Conservation (phyloP, 1,139 yeast genomes). For the Hyphopichia khmerensis region DNA sequence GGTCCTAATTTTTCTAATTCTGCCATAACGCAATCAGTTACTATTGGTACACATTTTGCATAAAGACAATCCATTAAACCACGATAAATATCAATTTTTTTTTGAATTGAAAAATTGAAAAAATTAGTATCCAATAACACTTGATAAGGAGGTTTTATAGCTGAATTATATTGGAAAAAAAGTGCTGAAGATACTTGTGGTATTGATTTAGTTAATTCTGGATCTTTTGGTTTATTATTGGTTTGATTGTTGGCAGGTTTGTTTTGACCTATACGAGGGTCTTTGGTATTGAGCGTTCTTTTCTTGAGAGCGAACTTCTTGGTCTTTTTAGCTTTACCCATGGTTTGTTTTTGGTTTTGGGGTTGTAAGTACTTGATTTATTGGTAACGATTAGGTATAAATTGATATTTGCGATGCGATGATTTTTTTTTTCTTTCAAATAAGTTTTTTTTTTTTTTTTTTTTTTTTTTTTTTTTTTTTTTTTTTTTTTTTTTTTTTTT, state of each 20-base stretch:
- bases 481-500: background rate
- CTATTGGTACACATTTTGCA: constrained; percentile 93
- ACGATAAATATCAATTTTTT: constrained; percentile 85
- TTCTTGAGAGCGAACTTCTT: constrained; percentile 94
- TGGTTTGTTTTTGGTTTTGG: constrained; percentile 18
- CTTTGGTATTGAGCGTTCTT: constrained; percentile 73
- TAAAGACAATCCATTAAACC: constrained; percentile 95
- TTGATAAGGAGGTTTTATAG: constrained; percentile 96
- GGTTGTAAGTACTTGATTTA: too few species aligned
- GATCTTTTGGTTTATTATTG: constrained; percentile 43
- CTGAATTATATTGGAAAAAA: constrained; percentile 90
- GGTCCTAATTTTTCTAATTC: constrained; percentile 96
- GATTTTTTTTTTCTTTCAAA: background rate
- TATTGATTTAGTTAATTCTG: constrained; percentile 77
- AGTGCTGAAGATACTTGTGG: constrained; percentile 97
- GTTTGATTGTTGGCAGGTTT: constrained; percentile 9
- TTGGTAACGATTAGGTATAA: too few species aligned
- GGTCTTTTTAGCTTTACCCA: constrained; percentile 96
- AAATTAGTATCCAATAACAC: constrained; percentile 94
- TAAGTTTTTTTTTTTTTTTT: background rate
- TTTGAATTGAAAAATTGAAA: constrained; percentile 92
- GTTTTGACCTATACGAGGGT: constrained; percentile 53
- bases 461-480: background rate
- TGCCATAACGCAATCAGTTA: constrained; percentile 97
- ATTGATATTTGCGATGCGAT: background rate